These are phyloP conservation scores for Articulospora tetracladia DNA, from an alignment of 495 filamentous ascomycete genomes.

Conservation along the genomic window DNA sequence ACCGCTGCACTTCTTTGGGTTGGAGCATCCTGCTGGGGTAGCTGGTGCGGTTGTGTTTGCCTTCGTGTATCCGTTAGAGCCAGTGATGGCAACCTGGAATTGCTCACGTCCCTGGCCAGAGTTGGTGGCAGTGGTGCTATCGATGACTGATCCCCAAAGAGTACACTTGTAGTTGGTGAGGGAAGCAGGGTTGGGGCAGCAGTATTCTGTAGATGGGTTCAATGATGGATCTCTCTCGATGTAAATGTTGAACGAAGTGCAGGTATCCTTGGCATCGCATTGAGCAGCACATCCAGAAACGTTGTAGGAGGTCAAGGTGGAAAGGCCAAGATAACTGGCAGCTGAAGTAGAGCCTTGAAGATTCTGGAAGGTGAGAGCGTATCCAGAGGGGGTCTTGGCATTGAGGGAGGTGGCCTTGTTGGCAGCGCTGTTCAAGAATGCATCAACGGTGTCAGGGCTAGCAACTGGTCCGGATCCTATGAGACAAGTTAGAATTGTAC, in stretches of 20 bases:
- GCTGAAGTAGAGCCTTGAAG: not conserved
- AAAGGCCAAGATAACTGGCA: not conserved
- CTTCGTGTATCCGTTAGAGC: not conserved
- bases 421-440: not conserved
- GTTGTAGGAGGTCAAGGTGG: not conserved
- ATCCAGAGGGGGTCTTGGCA: not conserved
- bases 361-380: not conserved
- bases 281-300: not conserved
- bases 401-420: not conserved
- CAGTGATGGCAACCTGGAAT: not conserved
- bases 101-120: not conserved
- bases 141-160: not conserved
- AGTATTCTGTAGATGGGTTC: not conserved
- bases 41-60: not conserved
- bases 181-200: not conserved
- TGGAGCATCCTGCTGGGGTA: not conserved
- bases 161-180: not conserved
- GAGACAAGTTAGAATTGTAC: not conserved
- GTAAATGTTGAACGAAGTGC: not conserved
- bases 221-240: not conserved
- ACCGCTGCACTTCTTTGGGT: not conserved
- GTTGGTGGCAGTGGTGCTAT: not conserved
- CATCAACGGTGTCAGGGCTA: not conserved
- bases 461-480: not conserved
- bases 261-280: not conserved